These are phyloP conservation scores for Malus hybrid DNA, from an alignment of 331 rosid genomes.

Conservation along the genomic window DNA sequence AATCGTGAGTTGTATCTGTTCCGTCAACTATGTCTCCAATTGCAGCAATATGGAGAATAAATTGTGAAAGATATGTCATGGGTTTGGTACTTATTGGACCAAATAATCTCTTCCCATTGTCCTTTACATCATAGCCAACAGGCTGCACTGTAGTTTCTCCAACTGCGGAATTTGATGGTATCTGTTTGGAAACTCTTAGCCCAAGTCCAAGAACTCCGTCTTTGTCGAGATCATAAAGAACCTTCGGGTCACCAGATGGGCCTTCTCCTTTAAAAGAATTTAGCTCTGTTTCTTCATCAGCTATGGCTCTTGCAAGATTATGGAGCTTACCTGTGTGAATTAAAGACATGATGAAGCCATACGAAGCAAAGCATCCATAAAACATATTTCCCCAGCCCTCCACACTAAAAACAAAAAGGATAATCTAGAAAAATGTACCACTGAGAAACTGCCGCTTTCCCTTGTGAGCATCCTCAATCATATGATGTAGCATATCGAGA, in stretches of 20 bases:
- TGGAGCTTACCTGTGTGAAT: conserved; percentile 80
- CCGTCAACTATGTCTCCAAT: conserved; percentile 98
- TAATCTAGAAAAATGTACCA: conserved; percentile 37
- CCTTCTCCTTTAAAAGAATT: conserved; percentile 66
- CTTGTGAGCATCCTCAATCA: conserved; percentile 95
- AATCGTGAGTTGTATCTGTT: conserved; percentile 95
- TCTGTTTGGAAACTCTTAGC: conserved; percentile 62
- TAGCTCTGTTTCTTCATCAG: conserved; percentile 85
- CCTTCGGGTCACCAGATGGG: conserved; percentile 51
- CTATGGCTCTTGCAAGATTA: conserved; percentile 95
- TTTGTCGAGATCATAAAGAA: conserved; percentile 46
- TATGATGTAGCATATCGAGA: conserved; percentile 86
- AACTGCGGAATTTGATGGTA: conserved; percentile 40
- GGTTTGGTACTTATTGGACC: conserved; percentile 80
- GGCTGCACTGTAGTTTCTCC: conserved; percentile 51
- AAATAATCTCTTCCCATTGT: conserved; percentile 74
- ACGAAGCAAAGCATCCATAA: neutral
- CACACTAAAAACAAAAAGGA: conserved; percentile 9
- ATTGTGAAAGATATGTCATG: conserved; percentile 79
- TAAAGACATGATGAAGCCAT: conserved; percentile 17
- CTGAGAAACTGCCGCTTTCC: conserved; percentile 97
- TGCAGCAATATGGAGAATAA: conserved; percentile 93
- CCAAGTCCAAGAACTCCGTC: conserved; percentile 86
- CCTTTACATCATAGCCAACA: conserved; percentile 71
- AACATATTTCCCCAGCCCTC: neutral